Percentiles rank a stretch among this genome's conserved stretches.
Conservation (phyloP, 2,329 filamentous ascomycete species). For the Nemania abortiva region DNA sequence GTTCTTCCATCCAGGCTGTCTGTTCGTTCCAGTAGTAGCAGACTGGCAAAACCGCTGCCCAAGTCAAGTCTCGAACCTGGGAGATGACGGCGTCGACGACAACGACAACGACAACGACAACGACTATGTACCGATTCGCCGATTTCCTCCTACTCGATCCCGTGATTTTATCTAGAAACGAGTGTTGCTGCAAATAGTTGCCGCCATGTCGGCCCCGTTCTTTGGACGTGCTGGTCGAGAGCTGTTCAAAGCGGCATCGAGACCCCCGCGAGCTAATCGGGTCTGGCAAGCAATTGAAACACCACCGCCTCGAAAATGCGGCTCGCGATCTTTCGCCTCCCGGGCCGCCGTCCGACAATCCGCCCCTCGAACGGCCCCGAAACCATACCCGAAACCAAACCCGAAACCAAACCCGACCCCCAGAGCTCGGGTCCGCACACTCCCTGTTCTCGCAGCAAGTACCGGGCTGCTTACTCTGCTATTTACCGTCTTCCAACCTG, state of each 20-base stretch:
- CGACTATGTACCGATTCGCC: constrained; percentile 24
- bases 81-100: too few relatives aligned
- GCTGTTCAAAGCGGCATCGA: constrained; percentile 36
- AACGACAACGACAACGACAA: background rate
- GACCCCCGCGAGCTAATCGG: constrained; percentile 34
- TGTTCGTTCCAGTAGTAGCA: too few relatives aligned
- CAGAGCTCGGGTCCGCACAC: constrained; percentile 37
- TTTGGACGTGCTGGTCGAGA: constrained; percentile 34
- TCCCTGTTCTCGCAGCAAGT: constrained; percentile 47
- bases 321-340: constrained; percentile 35
- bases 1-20: too few relatives aligned
- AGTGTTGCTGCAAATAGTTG: background rate
- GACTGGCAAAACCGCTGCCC: too few relatives aligned
- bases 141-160: background rate
- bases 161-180: constrained; percentile 6
- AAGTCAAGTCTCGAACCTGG: background rate
- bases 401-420: constrained; percentile 26
- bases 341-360: constrained; percentile 37
- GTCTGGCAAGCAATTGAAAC: constrained; percentile 33
- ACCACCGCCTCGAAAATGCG: constrained; percentile 16
- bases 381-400: too few relatives aligned
- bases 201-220: constrained; percentile 30
- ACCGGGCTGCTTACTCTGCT: constrained; percentile 47
- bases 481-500: constrained; percentile 46
- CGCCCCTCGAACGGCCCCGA: constrained; percentile 21